phyloP scores from a whole-genome alignment of 1,139 yeast species.

The Taphrina betulina region DNA sequence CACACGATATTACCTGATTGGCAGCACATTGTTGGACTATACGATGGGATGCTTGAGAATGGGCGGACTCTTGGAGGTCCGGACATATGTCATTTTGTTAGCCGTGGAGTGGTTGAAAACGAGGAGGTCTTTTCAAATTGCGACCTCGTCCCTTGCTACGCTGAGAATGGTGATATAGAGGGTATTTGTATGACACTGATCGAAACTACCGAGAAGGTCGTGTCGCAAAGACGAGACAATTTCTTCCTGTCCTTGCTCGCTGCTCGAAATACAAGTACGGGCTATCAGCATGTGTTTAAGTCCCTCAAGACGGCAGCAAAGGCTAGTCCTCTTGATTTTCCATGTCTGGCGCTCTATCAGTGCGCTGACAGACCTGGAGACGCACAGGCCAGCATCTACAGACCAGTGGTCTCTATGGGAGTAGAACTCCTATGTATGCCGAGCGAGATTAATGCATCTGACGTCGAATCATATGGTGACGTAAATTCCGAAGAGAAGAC shows the following conservation, averaged over 20 bases:
- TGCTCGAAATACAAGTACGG: background rate
- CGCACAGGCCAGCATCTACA: background rate
- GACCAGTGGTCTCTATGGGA: background rate
- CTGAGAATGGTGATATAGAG: background rate
- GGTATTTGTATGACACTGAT: background rate
- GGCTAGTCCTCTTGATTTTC: background rate
- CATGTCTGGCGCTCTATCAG: conserved; percentile 2
- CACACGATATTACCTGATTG: background rate
- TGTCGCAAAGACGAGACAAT: background rate
- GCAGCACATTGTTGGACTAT: too few species aligned
- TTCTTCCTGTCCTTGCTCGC: background rate
- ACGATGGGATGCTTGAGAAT: too few species aligned
- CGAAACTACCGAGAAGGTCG: background rate
- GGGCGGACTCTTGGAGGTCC: background rate
- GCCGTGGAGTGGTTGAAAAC: background rate
- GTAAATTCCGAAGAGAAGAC: background rate
- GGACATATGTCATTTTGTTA: background rate
- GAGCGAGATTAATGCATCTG: background rate
- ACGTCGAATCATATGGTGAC: background rate
- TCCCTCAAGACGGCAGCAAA: background rate
- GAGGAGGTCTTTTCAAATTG: conserved; percentile 1
- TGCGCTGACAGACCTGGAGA: conserved; percentile 1
- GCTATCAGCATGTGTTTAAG: background rate
- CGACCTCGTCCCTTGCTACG: background rate
- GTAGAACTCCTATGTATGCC: background rate